Evolutionary conservation across 495 filamentous ascomycete genomes (phyloP).

Genomic region (Penicillium maclennaniae): DNA sequence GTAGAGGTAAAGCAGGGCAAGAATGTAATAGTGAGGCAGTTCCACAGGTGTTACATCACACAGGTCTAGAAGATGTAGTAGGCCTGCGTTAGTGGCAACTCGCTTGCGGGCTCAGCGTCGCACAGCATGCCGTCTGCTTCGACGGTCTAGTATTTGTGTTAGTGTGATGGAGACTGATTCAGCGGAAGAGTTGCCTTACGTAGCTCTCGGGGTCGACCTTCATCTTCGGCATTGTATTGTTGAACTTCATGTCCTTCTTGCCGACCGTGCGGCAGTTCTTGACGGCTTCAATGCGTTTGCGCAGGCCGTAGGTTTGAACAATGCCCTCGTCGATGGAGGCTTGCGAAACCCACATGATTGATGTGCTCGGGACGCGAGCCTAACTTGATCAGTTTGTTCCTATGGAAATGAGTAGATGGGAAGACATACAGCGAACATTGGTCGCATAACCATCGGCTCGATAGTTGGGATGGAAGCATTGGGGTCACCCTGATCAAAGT

Average conservation of each 20-base stretch:
- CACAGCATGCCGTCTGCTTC: constrained; percentile 81
- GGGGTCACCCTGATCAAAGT: constrained; percentile 67
- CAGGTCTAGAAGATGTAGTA: constrained; percentile 69
- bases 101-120: constrained; percentile 66
- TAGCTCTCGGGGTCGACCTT: constrained; percentile 91
- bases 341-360: constrained; percentile 81
- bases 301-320: constrained; percentile 67
- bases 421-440: constrained; percentile 74
- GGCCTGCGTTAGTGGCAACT: constrained; percentile 75
- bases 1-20: not conserved
- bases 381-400: constrained; percentile 14
- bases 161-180: not conserved
- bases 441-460: constrained; percentile 79
- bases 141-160: constrained; percentile 45
- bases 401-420: not conserved
- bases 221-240: constrained; percentile 86
- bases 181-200: constrained; percentile 33
- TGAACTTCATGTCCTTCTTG: constrained; percentile 94
- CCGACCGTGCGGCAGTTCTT: constrained; percentile 72
- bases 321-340: constrained; percentile 61
- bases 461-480: constrained; percentile 91
- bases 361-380: constrained; percentile 63
- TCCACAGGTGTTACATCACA: not conserved
- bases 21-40: not conserved
- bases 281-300: constrained; percentile 79